Conservation (phyloP, 75 land plant species). For the Pinus albicaulis region DNA sequence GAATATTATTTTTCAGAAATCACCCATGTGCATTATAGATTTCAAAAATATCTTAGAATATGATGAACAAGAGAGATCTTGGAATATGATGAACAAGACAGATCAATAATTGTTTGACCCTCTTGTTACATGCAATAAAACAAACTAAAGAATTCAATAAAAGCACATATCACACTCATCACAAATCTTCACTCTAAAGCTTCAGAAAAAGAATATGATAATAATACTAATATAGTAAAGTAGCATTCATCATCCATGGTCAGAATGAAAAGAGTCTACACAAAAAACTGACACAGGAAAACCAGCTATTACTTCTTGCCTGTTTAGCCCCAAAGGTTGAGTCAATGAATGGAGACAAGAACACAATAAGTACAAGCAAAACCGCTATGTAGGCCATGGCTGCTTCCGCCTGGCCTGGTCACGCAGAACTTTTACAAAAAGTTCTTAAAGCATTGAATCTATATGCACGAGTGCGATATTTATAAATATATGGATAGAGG, state of each 20-base stretch:
- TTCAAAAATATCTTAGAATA: no score
- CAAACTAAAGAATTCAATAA: no score
- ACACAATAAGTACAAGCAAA: not conserved
- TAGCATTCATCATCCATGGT: not conserved
- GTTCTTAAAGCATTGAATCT: not conserved
- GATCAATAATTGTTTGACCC: no score
- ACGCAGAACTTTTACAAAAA: not conserved
- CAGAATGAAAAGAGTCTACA: not conserved
- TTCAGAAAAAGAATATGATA: not conserved
- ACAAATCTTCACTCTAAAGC: not conserved
- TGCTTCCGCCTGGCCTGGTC: no score
- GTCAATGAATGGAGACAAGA: not conserved
- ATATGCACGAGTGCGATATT: not conserved
- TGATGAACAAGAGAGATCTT: no score
- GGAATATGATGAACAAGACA: no score
- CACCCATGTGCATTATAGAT: no score
- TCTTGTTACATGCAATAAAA: no score
- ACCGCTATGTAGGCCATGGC: not conserved
- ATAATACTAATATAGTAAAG: not conserved
- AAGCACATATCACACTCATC: not conserved
- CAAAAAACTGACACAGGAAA: not conserved
- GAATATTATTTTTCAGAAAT: no score
- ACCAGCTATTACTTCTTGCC: not conserved
- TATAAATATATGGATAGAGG: not conserved
- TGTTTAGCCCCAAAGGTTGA: not conserved